Conservation (phyloP, 2,329 filamentous ascomycete genomes). For the Juglanconis oblonga region DNA sequence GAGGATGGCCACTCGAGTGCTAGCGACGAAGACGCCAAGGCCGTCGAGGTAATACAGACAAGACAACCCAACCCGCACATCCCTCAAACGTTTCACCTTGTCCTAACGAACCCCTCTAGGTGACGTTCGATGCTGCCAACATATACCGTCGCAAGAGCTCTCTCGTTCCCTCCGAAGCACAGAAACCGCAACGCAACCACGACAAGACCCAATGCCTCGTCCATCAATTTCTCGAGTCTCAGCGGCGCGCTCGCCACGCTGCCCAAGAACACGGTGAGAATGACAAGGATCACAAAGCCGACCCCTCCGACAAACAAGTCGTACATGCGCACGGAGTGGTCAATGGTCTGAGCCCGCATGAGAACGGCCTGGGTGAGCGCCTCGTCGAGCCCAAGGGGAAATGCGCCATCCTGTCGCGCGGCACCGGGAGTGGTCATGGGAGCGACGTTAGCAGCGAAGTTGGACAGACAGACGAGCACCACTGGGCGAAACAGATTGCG, state of each 20-base stretch:
- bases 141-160: slow-evolving; percentile 66
- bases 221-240: slow-evolving; percentile 61
- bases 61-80: not conserved
- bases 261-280: slow-evolving; percentile 21
- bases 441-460: slow-evolving; percentile 36
- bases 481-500: slow-evolving; percentile 49
- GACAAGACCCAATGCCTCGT: slow-evolving; percentile 60
- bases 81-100: not conserved
- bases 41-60: slow-evolving; percentile 46
- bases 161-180: slow-evolving; percentile 50
- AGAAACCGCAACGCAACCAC: slow-evolving; percentile 25
- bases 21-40: slow-evolving; percentile 49
- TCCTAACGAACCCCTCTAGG: slow-evolving; percentile 34
- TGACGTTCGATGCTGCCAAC: slow-evolving; percentile 60
- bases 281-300: slow-evolving; percentile 11
- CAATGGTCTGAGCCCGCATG: slow-evolving; percentile 26
- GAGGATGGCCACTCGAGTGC: slow-evolving; percentile 37
- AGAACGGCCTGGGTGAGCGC: slow-evolving; percentile 16
- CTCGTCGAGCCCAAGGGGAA: slow-evolving; percentile 35
- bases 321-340: slow-evolving; percentile 16
- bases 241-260: slow-evolving; percentile 35
- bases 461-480: slow-evolving; percentile 56
- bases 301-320: not conserved
- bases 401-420: slow-evolving; percentile 29
- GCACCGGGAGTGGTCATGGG: slow-evolving; percentile 24